Base-by-base conservation (phyloP, 2,329 filamentous ascomycete genomes). In the Pestalotiopsis sp. region DNA sequence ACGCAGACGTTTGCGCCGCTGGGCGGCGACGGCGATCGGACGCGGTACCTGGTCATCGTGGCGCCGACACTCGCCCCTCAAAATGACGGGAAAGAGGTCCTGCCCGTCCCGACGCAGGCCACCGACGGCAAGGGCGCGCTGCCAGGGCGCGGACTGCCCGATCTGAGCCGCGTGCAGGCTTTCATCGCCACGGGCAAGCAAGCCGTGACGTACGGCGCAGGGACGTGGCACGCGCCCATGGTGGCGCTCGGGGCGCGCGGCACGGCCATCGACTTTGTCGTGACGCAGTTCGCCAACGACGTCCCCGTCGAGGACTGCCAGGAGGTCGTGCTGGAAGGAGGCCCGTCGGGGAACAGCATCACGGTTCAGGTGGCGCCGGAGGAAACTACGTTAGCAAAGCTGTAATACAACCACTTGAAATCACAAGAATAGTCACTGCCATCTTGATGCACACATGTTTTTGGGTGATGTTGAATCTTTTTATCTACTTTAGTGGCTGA, bases 191-290 rank as follows among this genome's bases (percentile, higher is more conserved):
- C 86, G 64, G 91, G 90, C 2, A 86, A 87, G 27, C 94, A 97
- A 82, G 95, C 94, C 12, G 93, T 99, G 14, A 98, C 94, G 2
- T 99, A 98, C 79, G 94, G 88, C 1, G 90, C 93, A 1, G 96
- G 94, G 4, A 98, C 94, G 66, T 99, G 95, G 89, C 96, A 99
- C 83, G 94, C 95, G 70, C 96, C 96, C 0, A 98, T 99, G 95
- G 92, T 94, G 14, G 94, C 93, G 17, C 80, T 98, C 63, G 95
- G 95, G 0, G 71, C 77, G 2, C 67, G 75, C 2, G 84, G 81
- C 2, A 81, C 83, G 31, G 85, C 90, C 23, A 84, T 98, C 62
- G 93, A 96, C 77, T 98, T 98, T 79, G 88, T 97, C 4, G 95
- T 98, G 2, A 88, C 93, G 72, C 95, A 98, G 82, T 96, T 93